phyloP scores from a whole-genome alignment of 352 stramenopile species.

The Phytophthora palmivora region DNA sequence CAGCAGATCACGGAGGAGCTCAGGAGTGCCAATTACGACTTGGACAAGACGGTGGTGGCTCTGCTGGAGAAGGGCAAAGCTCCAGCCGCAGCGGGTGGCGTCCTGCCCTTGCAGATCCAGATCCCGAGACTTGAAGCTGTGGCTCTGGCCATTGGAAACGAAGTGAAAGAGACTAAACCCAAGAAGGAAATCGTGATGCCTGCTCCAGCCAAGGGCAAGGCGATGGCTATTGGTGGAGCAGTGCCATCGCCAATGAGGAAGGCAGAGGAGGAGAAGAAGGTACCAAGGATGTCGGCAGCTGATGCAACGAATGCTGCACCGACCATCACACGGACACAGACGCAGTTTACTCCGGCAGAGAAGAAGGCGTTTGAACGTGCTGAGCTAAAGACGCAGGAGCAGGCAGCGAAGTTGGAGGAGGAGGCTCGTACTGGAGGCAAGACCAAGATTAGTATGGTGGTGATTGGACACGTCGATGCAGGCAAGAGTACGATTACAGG shows the following conservation, averaged over 20 bases:
- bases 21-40: slow-evolving; percentile 77
- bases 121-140: slow-evolving; percentile 71
- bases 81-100: slow-evolving; percentile 25
- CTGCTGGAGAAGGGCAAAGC: slow-evolving; percentile 78
- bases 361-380: slow-evolving; percentile 74
- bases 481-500: slow-evolving; percentile 98
- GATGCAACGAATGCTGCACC: slow-evolving; percentile 37
- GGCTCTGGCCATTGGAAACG: slow-evolving; percentile 52
- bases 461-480: slow-evolving; percentile 97
- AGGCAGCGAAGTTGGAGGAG: slow-evolving; percentile 52
- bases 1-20: slow-evolving; percentile 75
- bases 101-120: slow-evolving; percentile 70
- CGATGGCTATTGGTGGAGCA: slow-evolving; percentile 49
- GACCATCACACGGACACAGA: slow-evolving; percentile 38
- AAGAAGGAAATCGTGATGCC: slow-evolving; percentile 47
- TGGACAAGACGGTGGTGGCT: slow-evolving; percentile 76
- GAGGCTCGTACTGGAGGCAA: slow-evolving; percentile 62
- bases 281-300: slow-evolving; percentile 24
- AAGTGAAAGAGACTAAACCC: slow-evolving; percentile 23
- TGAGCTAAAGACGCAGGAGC: slow-evolving; percentile 73
- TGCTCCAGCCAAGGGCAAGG: slow-evolving; percentile 51
- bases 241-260: slow-evolving; percentile 7
- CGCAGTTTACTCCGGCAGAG: slow-evolving; percentile 62
- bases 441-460: slow-evolving; percentile 93
- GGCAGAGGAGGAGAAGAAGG: slow-evolving; percentile 32